A percentile compares a stretch with the other conserved stretches of the same genome.
phyloP scores from a whole-genome alignment of 2,329 filamentous ascomycete genomes.

The Aspergillus sergii region DNA sequence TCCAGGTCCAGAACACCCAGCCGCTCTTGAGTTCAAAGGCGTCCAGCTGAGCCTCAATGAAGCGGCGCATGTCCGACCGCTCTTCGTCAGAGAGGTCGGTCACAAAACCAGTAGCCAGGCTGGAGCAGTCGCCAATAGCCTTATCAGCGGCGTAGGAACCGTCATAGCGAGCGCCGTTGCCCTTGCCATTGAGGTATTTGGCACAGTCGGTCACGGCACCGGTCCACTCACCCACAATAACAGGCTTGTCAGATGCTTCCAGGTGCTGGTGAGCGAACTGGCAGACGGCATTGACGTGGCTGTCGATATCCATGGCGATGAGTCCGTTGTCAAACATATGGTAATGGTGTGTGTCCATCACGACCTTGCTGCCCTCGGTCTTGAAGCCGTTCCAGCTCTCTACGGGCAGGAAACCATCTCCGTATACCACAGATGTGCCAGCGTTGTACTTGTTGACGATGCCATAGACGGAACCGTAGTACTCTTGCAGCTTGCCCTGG shows the following conservation, averaged over 20 bases:
- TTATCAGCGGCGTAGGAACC: conserved; percentile 54
- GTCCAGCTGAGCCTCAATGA: conserved; percentile 51
- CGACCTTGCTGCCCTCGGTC: conserved; percentile 54
- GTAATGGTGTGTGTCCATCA: conserved; percentile 71
- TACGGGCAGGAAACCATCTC: conserved; percentile 50
- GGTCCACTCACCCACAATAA: conserved; percentile 70
- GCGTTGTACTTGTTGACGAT: conserved; percentile 48
- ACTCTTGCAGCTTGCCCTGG: conserved; percentile 52
- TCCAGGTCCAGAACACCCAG: conserved; percentile 56
- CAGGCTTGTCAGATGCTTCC: conserved; percentile 62
- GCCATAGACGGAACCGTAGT: conserved; percentile 58
- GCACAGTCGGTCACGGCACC: conserved; percentile 66
- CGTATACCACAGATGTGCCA: conserved; percentile 57
- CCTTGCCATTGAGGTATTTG: conserved; percentile 58
- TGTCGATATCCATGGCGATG: conserved; percentile 52
- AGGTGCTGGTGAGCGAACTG: conserved; percentile 53
- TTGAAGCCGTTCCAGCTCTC: conserved; percentile 65
- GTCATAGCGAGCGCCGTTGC: conserved; percentile 61
- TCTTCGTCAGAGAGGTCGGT: conserved; percentile 39
- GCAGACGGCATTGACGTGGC: conserved; percentile 62
- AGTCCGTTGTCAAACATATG: conserved; percentile 61
- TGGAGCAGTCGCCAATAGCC: conserved; percentile 56
- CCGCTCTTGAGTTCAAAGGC: conserved; percentile 46
- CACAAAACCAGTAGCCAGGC: conserved; percentile 54
- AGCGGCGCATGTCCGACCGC: conserved; percentile 43